Percentiles rank a stretch among this genome's conserved stretches.
These are phyloP conservation scores for Boletus reticuloceps DNA, from an alignment of 768 basidiomycete species.

Conservation along the genomic window DNA sequence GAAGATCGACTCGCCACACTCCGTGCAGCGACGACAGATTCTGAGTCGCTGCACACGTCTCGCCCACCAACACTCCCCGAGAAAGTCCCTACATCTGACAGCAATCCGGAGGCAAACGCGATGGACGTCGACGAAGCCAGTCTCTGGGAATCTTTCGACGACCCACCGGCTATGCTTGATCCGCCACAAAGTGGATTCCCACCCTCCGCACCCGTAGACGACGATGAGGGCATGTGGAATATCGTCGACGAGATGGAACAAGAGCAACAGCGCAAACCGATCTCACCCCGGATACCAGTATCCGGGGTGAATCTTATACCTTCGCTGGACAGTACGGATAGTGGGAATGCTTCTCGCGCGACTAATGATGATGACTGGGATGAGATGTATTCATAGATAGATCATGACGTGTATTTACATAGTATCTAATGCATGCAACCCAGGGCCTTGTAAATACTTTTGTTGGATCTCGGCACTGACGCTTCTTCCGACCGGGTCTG, in stretches of 20 bases:
- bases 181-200: slow-evolving; percentile 1
- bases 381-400: slow-evolving; percentile 62
- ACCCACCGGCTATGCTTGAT: slow-evolving; percentile 1
- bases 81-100: slow-evolving; percentile 4
- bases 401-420: background rate
- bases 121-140: slow-evolving; percentile 40
- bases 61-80: slow-evolving; percentile 2
- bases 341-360: slow-evolving; percentile 12
- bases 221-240: slow-evolving; percentile 75
- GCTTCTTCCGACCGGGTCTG: too few relatives aligned
- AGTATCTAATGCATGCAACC: too few relatives aligned
- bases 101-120: background rate
- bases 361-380: slow-evolving; percentile 58
- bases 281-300: slow-evolving; percentile 19
- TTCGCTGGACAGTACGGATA: slow-evolving; percentile 7
- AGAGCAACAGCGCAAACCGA: slow-evolving; percentile 6
- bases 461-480: too few relatives aligned
- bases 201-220: slow-evolving; percentile 20
- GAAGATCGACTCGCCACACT: slow-evolving; percentile 33
- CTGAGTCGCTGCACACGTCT: background rate
- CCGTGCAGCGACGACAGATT: slow-evolving; percentile 11
- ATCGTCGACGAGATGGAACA: slow-evolving; percentile 56
- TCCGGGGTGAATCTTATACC: slow-evolving; percentile 21
- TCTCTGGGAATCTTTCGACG: slow-evolving; percentile 32
- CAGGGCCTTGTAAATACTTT: too few relatives aligned